phyloP scores from a whole-genome alignment of 768 basidiomycete species.

The Favolaschia claudopus region DNA sequence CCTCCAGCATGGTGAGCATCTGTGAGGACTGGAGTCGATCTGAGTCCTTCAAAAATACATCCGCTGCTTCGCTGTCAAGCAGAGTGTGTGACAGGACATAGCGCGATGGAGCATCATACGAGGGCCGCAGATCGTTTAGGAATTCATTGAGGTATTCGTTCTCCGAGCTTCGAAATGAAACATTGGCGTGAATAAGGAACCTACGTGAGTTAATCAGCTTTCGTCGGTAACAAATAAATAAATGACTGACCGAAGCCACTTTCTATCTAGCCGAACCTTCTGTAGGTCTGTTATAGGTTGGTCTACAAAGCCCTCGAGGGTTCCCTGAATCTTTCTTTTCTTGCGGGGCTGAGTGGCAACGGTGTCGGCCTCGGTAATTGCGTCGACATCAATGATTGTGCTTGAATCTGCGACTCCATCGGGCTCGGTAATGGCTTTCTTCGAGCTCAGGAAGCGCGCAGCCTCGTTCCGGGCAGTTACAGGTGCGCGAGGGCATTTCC shows the following conservation, averaged over 20 bases:
- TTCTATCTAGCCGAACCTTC: background rate
- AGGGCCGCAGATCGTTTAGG: slow-evolving; percentile 31
- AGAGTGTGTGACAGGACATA: slow-evolving; percentile 35
- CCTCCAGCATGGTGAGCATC: slow-evolving; percentile 34
- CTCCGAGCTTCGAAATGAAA: slow-evolving; percentile 29
- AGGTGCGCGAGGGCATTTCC: background rate
- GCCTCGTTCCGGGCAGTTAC: background rate
- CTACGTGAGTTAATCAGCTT: background rate
- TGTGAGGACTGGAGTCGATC: slow-evolving; percentile 19
- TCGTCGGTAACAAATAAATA: background rate
- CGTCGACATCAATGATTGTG: background rate
- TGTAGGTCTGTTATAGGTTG: background rate
- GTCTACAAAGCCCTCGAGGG: background rate
- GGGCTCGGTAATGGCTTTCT: background rate
- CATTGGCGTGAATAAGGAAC: slow-evolving; percentile 33
- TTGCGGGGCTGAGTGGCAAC: background rate
- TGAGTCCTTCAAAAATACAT: slow-evolving; percentile 29
- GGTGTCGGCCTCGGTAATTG: background rate
- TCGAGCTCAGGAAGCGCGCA: background rate
- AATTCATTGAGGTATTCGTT: slow-evolving; percentile 32
- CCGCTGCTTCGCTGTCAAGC: slow-evolving; percentile 30
- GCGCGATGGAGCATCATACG: slow-evolving; percentile 29
- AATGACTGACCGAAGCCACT: slow-evolving; percentile 4
- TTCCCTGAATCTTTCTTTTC: background rate
- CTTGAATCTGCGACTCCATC: background rate